Evolutionary conservation across 768 basidiomycete genomes (phyloP), one percentile per base, ranked within the genome.

Genomic region (Pisolithus orientalis): DNA sequence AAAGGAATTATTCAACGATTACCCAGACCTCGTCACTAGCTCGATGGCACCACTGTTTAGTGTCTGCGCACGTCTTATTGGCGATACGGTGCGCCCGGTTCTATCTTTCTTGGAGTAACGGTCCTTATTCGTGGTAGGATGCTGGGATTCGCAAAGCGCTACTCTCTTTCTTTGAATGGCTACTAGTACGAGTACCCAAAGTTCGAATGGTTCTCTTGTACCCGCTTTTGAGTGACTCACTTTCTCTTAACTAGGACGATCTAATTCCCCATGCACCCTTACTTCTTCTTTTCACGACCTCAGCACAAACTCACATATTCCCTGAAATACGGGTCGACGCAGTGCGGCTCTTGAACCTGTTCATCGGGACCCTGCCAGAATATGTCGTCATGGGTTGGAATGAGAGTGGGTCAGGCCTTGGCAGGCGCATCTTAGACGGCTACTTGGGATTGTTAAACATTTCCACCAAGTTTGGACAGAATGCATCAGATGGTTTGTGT

Each of bases 271-370:
- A 96, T 62, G 75, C 86, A 0, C 73, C 89, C 1, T 61, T 84
- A 0, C 73, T 97, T 5, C 74, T 97, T 24, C 80, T 98, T 14
- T 95, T 94, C 65, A 83, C 84, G 0, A 85, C 90, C 6, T 95
- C 94, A 9, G 91, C 92, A 0, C 87, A 94, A 65, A 94, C 91
- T 0, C 89, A 94, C 60, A 95, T 98, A 44, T 96, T 94, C 66
- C 94, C 94, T 21, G 92, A 95, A 66, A 92, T 97, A 54, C 80
- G 93, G 14, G 78, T 97, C 38, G 94, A 97, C 62, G 90, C 92
- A 3, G 76, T 95, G 50, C 83, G 85, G 11, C 82, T 92, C 58
- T 68, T 97, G 40, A 79, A 88, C 59, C 64, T 94, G 24, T 75
- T 92, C 39, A 75, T 96, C 4, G 82, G 85, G 37, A 62, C 74